Evolutionary conservation across 768 basidiomycete species (phyloP).

Genomic region (Leccinellum rugosiceps): DNA sequence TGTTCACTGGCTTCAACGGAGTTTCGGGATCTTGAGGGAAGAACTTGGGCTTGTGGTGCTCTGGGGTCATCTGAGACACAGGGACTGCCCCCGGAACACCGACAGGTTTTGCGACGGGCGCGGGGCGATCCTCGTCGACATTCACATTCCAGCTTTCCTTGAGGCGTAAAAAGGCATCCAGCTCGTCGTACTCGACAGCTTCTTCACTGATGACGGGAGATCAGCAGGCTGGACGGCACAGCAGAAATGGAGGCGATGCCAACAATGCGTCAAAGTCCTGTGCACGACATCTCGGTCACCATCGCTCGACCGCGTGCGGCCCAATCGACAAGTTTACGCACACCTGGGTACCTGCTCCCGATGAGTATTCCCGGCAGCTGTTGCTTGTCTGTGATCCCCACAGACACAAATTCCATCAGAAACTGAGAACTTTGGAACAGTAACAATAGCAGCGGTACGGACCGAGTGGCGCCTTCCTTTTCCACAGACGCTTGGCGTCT

Average conservation of each 20-base stretch:
- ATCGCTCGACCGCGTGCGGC: slow-evolving; percentile 1
- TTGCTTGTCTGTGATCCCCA: slow-evolving; percentile 58
- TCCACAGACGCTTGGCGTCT: slow-evolving; percentile 77
- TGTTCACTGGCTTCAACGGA: slow-evolving; percentile 57
- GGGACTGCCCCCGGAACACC: slow-evolving; percentile 79
- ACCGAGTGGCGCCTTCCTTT: slow-evolving; percentile 74
- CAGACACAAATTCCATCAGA: not conserved
- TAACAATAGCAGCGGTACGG: slow-evolving; percentile 2
- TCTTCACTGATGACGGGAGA: slow-evolving; percentile 57
- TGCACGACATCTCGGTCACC: slow-evolving; percentile 1
- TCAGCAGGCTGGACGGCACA: slow-evolving; percentile 2
- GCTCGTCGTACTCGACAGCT: slow-evolving; percentile 76
- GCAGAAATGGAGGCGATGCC: slow-evolving; percentile 25
- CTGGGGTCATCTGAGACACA: slow-evolving; percentile 79
- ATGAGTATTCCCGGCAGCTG: slow-evolving; percentile 83
- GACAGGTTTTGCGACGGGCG: slow-evolving; percentile 56
- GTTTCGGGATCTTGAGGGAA: slow-evolving; percentile 42
- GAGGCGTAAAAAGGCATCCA: slow-evolving; percentile 66
- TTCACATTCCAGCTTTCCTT: slow-evolving; percentile 64
- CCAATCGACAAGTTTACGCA: slow-evolving; percentile 36
- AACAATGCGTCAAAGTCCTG: slow-evolving; percentile 77
- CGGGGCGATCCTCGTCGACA: slow-evolving; percentile 58
- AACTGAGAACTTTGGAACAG: not conserved
- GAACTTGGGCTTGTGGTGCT: slow-evolving; percentile 58
- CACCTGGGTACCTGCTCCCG: slow-evolving; percentile 73